Evolutionary conservation across 108 stramenopile genomes (phyloP).

Genomic region (Fragilariopsis cylindrus): DNA sequence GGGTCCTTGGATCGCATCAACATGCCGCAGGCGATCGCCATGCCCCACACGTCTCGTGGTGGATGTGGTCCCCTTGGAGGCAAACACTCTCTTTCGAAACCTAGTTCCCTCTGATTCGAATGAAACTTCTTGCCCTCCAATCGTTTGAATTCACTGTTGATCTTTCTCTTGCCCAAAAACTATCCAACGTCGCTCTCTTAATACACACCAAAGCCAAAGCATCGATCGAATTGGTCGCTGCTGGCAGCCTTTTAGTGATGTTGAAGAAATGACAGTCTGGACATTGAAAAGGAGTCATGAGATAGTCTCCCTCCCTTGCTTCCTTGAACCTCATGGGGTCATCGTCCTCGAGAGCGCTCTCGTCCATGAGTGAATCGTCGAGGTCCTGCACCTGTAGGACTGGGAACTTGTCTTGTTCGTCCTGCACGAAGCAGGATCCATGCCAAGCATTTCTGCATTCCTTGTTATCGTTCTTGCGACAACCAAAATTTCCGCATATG

Average conservation of each 20-base stretch:
- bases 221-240: slow-evolving; percentile 18
- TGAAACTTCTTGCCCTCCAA: neutral
- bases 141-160: slow-evolving; percentile 33
- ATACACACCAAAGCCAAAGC: slow-evolving; percentile 14
- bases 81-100: neutral
- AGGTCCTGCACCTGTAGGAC: neutral
- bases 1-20: neutral
- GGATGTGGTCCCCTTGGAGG: neutral
- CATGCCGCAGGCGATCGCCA: neutral
- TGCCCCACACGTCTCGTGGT: neutral
- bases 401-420: neutral
- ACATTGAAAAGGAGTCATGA: slow-evolving; percentile 51
- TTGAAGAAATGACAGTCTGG: slow-evolving; percentile 50
- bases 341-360: neutral
- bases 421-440: slow-evolving; percentile 34
- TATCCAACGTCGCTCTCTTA: slow-evolving; percentile 51
- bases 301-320: slow-evolving; percentile 37
- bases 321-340: slow-evolving; percentile 19
- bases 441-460: slow-evolving; percentile 40
- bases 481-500: slow-evolving; percentile 50
- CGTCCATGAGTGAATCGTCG: neutral
- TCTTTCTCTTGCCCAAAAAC: slow-evolving; percentile 44
- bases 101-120: neutral
- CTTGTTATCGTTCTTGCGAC: slow-evolving; percentile 14
- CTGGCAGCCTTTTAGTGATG: neutral